phyloP scores from a whole-genome alignment of 2,329 filamentous ascomycete genomes.

The Scedosporium dehoogii region DNA sequence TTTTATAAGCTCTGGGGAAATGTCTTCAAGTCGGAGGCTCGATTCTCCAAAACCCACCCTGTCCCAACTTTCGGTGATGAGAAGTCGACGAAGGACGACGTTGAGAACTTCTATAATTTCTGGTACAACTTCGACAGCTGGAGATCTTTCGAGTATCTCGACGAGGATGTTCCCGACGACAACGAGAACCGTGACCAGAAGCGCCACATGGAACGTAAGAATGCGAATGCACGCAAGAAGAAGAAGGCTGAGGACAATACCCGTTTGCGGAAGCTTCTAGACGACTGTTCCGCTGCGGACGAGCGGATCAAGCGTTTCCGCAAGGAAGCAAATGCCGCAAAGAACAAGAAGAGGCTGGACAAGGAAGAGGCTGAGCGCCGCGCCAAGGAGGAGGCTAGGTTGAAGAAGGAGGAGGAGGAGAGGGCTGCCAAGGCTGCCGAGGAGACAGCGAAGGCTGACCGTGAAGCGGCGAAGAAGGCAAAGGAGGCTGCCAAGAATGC shows the following conservation, averaged over 20 bases:
- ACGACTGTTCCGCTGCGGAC: slow-evolving; percentile 74
- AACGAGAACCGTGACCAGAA: slow-evolving; percentile 99
- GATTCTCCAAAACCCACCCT: slow-evolving; percentile 85
- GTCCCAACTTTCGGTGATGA: slow-evolving; percentile 81
- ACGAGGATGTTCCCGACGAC: slow-evolving; percentile 97
- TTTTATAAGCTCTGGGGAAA: slow-evolving; percentile 92
- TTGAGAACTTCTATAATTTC: slow-evolving; percentile 98
- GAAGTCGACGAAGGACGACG: slow-evolving; percentile 76
- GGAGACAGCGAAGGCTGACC: slow-evolving; percentile 73
- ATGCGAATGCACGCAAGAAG: slow-evolving; percentile 95
- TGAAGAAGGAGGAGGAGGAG: slow-evolving; percentile 76
- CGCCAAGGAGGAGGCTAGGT: slow-evolving; percentile 72
- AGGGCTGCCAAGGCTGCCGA: slow-evolving; percentile 74
- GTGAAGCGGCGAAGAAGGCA: slow-evolving; percentile 82
- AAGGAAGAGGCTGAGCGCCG: slow-evolving; percentile 87
- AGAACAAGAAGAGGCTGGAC: slow-evolving; percentile 90
- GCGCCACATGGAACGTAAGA: slow-evolving; percentile 96
- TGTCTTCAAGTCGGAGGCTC: slow-evolving; percentile 83
- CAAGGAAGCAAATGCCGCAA: slow-evolving; percentile 80
- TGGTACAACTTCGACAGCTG: slow-evolving; percentile 99
- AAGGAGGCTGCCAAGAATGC: slow-evolving; percentile 99
- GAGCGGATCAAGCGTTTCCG: slow-evolving; percentile 98
- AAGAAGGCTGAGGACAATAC: slow-evolving; percentile 97
- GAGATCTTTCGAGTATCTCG: slow-evolving; percentile 95
- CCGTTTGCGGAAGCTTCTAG: slow-evolving; percentile 80